phyloP scores from a whole-genome alignment of 208 protist species.

The Crithidia expoeki region DNA sequence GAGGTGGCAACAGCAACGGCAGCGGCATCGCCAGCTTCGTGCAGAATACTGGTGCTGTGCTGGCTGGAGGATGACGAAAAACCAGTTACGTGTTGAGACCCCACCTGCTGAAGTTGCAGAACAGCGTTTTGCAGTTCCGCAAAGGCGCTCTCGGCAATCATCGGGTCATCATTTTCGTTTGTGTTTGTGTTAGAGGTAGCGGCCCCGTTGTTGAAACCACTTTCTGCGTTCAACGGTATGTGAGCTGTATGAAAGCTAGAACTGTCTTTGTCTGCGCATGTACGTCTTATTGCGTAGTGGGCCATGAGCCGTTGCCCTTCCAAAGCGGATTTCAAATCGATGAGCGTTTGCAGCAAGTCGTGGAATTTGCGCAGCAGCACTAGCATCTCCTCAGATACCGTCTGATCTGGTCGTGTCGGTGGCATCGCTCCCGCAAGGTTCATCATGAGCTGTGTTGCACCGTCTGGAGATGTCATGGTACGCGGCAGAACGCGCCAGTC shows the following conservation, averaged over 20 bases:
- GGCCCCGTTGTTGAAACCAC: no score
- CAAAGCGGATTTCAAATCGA: neutral
- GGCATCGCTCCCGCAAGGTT: neutral
- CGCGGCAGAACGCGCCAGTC: conserved; percentile 10
- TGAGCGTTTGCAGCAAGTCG: neutral
- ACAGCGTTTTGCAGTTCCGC: neutral
- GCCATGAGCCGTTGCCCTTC: neutral
- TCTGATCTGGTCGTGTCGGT: conserved; percentile 8
- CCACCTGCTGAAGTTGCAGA: neutral
- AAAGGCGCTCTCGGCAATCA: neutral
- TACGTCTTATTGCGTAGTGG: neutral
- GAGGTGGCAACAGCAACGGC: neutral
- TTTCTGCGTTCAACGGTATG: no score
- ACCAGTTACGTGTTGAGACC: neutral
- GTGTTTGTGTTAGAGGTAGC: no score
- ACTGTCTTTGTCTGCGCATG: no score
- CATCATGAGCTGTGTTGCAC: neutral
- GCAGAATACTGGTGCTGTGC: no score
- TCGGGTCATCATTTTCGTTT: neutral
- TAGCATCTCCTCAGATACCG: neutral
- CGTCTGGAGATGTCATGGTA: neutral
- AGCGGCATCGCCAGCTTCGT: neutral
- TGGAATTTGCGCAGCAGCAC: neutral
- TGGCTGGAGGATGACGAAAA: neutral
- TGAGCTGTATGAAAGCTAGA: no score